Evolutionary conservation across 305 asterid species (phyloP).

Genomic region (Fraxinus velutina): DNA sequence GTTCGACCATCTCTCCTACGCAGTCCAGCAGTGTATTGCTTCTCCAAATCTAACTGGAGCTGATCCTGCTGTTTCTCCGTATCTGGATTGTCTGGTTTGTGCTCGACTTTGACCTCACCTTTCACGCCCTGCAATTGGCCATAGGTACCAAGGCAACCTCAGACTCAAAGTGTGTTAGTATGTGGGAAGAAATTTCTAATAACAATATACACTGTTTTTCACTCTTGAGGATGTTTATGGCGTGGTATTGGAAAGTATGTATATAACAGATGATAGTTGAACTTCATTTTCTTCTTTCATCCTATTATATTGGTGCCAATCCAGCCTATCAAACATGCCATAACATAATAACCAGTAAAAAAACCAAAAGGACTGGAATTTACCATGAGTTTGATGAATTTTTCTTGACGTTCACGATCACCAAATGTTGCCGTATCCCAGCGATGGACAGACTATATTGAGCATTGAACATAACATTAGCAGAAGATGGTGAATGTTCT

Average conservation of each 20-base stretch:
- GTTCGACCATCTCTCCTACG: conserved; percentile 99
- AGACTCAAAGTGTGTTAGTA: conserved; percentile 97
- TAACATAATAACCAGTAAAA: conserved; percentile 5
- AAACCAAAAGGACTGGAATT: conserved; percentile 26
- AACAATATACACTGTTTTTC: not conserved
- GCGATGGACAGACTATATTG: conserved; percentile 64
- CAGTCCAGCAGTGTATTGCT: conserved; percentile 94
- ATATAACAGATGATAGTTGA: not conserved
- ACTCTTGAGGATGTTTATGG: not conserved
- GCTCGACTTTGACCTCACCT: conserved; percentile 60
- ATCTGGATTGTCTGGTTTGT: conserved; percentile 54
- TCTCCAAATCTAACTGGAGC: conserved; percentile 91
- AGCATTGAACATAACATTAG: conserved; percentile 39
- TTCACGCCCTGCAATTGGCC: conserved; percentile 99
- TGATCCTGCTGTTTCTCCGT: conserved; percentile 81
- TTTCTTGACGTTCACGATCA: conserved; percentile 93
- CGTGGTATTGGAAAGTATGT: not conserved
- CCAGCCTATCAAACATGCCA: not conserved
- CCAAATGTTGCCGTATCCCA: conserved; percentile 79
- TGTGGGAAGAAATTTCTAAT: conserved; percentile 24
- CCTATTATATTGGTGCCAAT: not conserved
- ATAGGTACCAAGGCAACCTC: conserved; percentile 93
- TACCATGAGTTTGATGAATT: conserved; percentile 99
- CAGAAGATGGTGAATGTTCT: conserved; percentile 42
- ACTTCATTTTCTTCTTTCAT: not conserved